Base-by-base conservation (phyloP, 345 rosid species). In the Pugionium cornutum region DNA sequence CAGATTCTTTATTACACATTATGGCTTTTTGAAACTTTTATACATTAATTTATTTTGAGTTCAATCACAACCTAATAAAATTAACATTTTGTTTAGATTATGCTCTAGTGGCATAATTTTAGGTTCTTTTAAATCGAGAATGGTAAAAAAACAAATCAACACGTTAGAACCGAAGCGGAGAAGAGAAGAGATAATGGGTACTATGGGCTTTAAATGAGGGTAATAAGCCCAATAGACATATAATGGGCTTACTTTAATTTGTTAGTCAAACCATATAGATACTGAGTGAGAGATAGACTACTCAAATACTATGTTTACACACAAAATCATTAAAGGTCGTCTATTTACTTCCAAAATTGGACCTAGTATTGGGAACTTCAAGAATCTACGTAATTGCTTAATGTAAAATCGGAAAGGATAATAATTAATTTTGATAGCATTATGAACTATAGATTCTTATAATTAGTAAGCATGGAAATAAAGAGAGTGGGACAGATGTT, bases 361-460 rank as follows among this genome's bases (percentile, higher is more conserved):
- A 60, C 49, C 28, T 64, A 42, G 4, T 36, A 8, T 58, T 57
- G 27, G 34, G 66, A 64, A 51, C 53, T 72, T 57, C 28, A 64
- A 5, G 47, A 64, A 54, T 43, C 30, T 50, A 72, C 70, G 76
- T 50, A 64, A 72, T 64, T 72, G 62, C 70, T 72, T 50, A 64
- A 64, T 50, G 33, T 57, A 64, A 66, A 64, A 57, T 58, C 53
- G 41, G 53, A 64, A 49, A 64, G 50, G 40, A 58, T 35, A 64
- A 56, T 11, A 42, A 44, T 39, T 64, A 57, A 60, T 64, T 64
- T 60, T 27, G 31, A 56, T 55, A 63, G 45, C 46, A 64, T 48
- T 64, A 7, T 7, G 2, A 40, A 2, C n/a, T 18, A 34, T 64
- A 64, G 66, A 66, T 54, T 50, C 18, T 64, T 57, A 72, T 72